phyloP scores from a whole-genome alignment of 2,329 filamentous ascomycete genomes.

The Epichloe amarillans region DNA sequence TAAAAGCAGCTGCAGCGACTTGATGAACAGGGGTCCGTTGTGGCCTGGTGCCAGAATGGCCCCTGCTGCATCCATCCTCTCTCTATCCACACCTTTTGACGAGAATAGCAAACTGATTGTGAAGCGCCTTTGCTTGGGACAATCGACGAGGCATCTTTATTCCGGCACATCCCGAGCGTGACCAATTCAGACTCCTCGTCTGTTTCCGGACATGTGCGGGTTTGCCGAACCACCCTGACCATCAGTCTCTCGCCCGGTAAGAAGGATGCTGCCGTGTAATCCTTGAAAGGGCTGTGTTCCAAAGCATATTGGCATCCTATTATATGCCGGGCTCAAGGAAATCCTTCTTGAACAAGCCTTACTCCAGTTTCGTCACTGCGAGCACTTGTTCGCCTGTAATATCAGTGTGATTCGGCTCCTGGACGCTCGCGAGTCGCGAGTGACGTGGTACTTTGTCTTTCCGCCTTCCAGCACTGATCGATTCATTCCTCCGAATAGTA shows the following conservation, averaged over 20 bases:
- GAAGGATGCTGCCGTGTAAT: background rate
- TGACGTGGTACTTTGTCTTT: background rate
- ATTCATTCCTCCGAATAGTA: too few species aligned
- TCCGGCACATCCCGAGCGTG: background rate
- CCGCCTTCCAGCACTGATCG: background rate
- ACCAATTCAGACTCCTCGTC: background rate
- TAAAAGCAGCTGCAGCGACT: background rate
- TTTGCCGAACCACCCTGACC: background rate
- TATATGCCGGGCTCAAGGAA: background rate
- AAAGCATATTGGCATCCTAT: constrained; percentile 1
- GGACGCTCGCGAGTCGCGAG: background rate
- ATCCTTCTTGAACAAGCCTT: background rate
- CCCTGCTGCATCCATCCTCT: background rate
- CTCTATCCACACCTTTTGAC: background rate
- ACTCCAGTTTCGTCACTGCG: background rate
- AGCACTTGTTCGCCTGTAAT: background rate
- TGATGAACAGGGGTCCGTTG: background rate
- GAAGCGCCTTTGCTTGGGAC: background rate
- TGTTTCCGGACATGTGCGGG: background rate
- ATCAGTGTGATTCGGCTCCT: background rate
- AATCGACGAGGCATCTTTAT: background rate
- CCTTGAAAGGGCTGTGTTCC: background rate
- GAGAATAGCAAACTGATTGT: background rate
- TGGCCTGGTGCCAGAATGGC: background rate
- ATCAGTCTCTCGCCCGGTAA: background rate